Percentiles rank a stretch among this genome's conserved stretches.
phyloP scores from a whole-genome alignment of 1,139 yeast species.

The Kurtzmaniella natalensis region DNA sequence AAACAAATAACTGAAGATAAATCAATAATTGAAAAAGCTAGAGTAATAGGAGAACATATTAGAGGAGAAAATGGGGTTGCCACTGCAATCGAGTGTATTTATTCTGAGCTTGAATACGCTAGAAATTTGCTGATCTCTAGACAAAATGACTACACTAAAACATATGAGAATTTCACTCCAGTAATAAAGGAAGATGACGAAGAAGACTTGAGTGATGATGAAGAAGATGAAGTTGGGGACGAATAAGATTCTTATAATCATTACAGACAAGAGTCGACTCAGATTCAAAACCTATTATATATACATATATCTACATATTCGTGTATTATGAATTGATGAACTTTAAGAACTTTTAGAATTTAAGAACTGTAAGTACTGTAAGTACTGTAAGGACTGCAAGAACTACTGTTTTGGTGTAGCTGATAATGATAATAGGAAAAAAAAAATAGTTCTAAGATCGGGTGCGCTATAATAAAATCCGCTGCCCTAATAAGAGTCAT shows the following conservation, averaged over 20 bases:
- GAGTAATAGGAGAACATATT: constrained; percentile 56
- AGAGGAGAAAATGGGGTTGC: constrained; percentile 73
- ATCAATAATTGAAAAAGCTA: constrained; percentile 65
- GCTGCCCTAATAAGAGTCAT: no score
- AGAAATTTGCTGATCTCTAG: constrained; percentile 37
- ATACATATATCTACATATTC: no score
- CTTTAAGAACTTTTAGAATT: no score
- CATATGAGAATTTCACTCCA: constrained; percentile 22
- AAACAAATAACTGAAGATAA: constrained; percentile 62
- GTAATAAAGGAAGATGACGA: constrained; percentile 17
- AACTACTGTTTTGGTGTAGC: no score
- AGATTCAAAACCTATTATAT: no score
- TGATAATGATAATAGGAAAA: no score
- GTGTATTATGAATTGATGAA: no score
- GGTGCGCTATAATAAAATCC: no score
- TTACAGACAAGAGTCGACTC: no score
- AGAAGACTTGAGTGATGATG: constrained; percentile 12
- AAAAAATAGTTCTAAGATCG: no score
- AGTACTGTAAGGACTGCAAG: no score
- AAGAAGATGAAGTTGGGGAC: constrained; percentile 8
- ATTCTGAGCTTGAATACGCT: constrained; percentile 78
- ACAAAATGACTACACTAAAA: constrained; percentile 20
- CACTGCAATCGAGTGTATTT: constrained; percentile 71
- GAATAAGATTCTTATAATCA: constrained; percentile 4
- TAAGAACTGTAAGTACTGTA: no score